Conservation (phyloP, 208 protist genomes). For the Crithidia brevicula region DNA sequence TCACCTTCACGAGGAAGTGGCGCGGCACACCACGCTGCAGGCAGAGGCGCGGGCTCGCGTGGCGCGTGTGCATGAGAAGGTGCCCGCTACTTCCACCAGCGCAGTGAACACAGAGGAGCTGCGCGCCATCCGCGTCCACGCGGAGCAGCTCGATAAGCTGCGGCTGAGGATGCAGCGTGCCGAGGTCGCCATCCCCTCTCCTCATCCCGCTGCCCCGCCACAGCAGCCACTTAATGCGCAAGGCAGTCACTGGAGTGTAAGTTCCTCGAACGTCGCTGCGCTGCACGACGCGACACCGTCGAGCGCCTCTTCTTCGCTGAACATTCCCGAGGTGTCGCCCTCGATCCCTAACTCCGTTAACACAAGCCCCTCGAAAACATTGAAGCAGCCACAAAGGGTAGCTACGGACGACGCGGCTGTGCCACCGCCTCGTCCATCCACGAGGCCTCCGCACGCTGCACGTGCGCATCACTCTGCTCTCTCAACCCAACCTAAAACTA, state of each 20-base stretch:
- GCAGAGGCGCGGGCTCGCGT: conserved; percentile 15
- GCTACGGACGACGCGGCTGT: too few relatives aligned
- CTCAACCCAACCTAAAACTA: too few relatives aligned
- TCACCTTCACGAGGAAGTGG: neutral
- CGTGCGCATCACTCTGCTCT: too few relatives aligned
- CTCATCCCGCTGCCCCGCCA: neutral
- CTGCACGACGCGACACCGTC: neutral
- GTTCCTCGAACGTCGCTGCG: neutral
- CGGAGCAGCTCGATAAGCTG: conserved; percentile 19
- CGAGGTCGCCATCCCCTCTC: too few relatives aligned
- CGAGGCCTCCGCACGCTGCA: too few relatives aligned
- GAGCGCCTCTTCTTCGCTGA: conserved; percentile 9
- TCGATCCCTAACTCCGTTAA: neutral
- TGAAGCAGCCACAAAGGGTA: too few relatives aligned
- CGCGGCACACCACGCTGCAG: conserved; percentile 15
- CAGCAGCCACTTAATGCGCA: neutral
- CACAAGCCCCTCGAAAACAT: too few relatives aligned
- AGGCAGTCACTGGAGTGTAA: neutral
- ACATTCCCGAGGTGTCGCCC: conserved; percentile 5
- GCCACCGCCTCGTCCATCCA: too few relatives aligned
- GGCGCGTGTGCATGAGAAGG: conserved; percentile 4
- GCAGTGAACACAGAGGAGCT: conserved; percentile 5
- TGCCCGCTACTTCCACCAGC: neutral
- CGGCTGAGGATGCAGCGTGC: conserved; percentile 2
- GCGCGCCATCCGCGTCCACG: conserved; percentile 20